A percentile compares a stretch with the other conserved stretches of the same genome.
Conservation (phyloP, 495 filamentous ascomycete species). For the Aspergillus cavernicola region DNA sequence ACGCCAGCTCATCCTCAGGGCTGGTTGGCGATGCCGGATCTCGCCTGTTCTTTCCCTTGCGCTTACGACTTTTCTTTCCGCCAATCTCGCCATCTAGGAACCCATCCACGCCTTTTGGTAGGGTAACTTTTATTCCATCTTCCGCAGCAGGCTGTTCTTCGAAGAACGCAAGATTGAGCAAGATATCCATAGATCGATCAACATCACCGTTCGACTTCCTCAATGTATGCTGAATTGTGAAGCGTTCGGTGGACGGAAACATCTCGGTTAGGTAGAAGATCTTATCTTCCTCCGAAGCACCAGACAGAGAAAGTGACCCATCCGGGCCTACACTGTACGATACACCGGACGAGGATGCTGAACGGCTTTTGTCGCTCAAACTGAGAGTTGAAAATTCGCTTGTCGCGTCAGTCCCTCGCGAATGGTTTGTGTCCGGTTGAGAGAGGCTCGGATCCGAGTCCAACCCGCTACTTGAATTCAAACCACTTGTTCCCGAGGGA, state of each 20-base stretch:
- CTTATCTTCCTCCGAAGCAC: conserved; percentile 54
- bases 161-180: conserved; percentile 73
- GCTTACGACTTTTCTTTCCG: conserved; percentile 45
- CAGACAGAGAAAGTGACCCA: conserved; percentile 39
- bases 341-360: conserved; percentile 13
- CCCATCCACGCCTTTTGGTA: conserved; percentile 73
- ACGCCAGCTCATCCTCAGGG: conserved; percentile 7
- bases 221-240: conserved; percentile 61
- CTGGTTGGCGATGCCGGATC: conserved; percentile 12
- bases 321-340: conserved; percentile 32
- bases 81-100: conserved; percentile 52
- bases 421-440: conserved; percentile 24
- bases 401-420: conserved; percentile 44
- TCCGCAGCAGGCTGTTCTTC: conserved; percentile 45
- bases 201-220: conserved; percentile 61
- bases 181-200: conserved; percentile 70
- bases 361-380: conserved; percentile 13
- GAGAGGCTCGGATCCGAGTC: conserved; percentile 25
- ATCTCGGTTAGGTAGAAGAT: conserved; percentile 56
- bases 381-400: conserved; percentile 27
- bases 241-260: conserved; percentile 62
- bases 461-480: conserved; percentile 23
- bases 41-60: conserved; percentile 25
- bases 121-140: conserved; percentile 35
- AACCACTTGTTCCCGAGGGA: conserved; percentile 62